phyloP scores from a whole-genome alignment of 495 filamentous ascomycete species.

The Tuber borchii region DNA sequence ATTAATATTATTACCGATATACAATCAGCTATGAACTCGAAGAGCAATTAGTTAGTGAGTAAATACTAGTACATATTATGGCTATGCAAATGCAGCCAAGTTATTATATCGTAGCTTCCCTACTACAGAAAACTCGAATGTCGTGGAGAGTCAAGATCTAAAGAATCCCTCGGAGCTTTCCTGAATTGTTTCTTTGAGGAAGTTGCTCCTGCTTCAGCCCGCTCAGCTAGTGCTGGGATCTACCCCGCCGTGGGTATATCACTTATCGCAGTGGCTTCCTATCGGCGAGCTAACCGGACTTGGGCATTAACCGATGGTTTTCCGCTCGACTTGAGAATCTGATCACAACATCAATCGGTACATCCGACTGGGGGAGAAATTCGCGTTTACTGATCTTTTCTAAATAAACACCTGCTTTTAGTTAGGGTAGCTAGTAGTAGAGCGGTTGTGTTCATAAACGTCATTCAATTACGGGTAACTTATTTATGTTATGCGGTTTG shows the following conservation, averaged over 20 bases:
- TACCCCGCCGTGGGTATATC: neutral
- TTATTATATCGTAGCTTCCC: neutral
- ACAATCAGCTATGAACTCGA: neutral
- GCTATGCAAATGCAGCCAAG: neutral
- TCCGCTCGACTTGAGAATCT: neutral
- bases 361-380: too few relatives aligned
- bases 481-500: too few relatives aligned
- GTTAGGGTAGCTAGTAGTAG: too few relatives aligned
- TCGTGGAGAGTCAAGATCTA: neutral
- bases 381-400: too few relatives aligned
- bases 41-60: neutral
- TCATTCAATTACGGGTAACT: too few relatives aligned
- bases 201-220: neutral
- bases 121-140: neutral
- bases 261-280: neutral
- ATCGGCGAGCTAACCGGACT: neutral
- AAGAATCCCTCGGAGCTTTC: neutral
- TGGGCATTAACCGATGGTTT: neutral
- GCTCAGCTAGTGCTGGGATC: neutral
- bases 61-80: neutral
- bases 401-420: too few relatives aligned
- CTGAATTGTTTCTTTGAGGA: neutral
- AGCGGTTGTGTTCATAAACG: too few relatives aligned
- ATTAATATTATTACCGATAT: neutral
- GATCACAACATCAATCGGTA: neutral